Evolutionary conservation across 2,329 filamentous ascomycete species (phyloP).

Genomic region (Capronia epimyces): DNA sequence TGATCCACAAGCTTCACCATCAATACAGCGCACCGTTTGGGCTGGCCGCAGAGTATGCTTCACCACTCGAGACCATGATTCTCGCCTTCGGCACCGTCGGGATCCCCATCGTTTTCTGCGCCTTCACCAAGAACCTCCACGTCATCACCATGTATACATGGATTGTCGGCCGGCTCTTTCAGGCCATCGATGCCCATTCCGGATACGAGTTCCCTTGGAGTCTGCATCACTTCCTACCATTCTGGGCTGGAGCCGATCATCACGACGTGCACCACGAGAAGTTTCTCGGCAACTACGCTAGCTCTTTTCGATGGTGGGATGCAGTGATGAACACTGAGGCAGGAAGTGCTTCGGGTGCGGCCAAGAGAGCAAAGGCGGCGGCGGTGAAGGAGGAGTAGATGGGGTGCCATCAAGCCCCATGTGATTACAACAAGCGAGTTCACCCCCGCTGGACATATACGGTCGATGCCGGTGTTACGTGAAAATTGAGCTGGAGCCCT

Average conservation of each 20-base stretch:
- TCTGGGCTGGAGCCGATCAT: constrained; percentile 96
- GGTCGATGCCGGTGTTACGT: constrained; percentile 4
- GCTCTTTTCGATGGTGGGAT: constrained; percentile 99
- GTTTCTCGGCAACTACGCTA: constrained; percentile 97
- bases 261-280: constrained; percentile 97
- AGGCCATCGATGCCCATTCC: constrained; percentile 95
- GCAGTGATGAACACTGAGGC: constrained; percentile 89
- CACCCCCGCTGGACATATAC: constrained; percentile 20
- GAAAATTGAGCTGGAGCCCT: not conserved
- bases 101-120: constrained; percentile 75
- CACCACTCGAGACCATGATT: constrained; percentile 93
- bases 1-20: constrained; percentile 98
- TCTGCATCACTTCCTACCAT: constrained; percentile 87
- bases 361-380: constrained; percentile 16
- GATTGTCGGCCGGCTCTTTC: constrained; percentile 89
- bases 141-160: constrained; percentile 97
- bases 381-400: constrained; percentile 11
- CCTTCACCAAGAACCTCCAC: constrained; percentile 78
- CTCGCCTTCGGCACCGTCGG: constrained; percentile 83
- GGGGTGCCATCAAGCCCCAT: not conserved
- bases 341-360: constrained; percentile 41
- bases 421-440: constrained; percentile 2
- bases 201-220: constrained; percentile 99
- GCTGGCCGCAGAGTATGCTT: constrained; percentile 93
- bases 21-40: constrained; percentile 97